These are phyloP conservation scores for Dioscorea cayenensis DNA, from an alignment of 116 monocot genomes.

Conservation along the genomic window DNA sequence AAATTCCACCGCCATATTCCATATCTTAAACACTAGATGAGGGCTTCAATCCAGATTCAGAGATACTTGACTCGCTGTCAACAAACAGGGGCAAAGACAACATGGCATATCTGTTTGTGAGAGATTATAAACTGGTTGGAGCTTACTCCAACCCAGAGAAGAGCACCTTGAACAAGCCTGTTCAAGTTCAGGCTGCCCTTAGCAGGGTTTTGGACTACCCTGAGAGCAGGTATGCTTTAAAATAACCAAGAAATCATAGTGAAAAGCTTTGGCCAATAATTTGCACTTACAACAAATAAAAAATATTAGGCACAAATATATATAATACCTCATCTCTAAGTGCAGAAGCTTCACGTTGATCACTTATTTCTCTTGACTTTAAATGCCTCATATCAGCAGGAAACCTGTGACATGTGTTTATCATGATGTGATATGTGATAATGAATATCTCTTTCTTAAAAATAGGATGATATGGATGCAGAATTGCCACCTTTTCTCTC, in stretches of 20 bases:
- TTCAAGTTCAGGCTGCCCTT: no score
- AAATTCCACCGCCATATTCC: no score
- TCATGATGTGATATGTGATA: not conserved
- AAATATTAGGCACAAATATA: not conserved
- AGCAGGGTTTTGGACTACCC: no score
- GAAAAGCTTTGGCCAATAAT: not conserved
- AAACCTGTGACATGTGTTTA: conserved; percentile 43
- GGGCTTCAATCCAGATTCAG: no score
- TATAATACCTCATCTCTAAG: conserved; percentile 69
- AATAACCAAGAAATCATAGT: not conserved
- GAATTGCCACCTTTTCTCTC: conserved; percentile 51
- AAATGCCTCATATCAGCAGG: conserved; percentile 27
- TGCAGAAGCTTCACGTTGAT: conserved; percentile 55
- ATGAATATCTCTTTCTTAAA: not conserved
- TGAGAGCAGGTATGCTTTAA: no score
- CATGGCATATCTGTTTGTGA: no score
- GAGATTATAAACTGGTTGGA: no score
- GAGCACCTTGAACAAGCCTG: no score
- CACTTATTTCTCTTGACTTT: conserved; percentile 35
- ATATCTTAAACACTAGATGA: no score
- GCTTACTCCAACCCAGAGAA: no score
- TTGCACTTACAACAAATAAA: not conserved
- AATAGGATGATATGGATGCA: not conserved
- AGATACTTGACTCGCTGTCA: no score
- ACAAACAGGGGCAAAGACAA: no score